Conservation (phyloP, 371 early-diverging fungal species). For the Umbelopsis sp. region DNA sequence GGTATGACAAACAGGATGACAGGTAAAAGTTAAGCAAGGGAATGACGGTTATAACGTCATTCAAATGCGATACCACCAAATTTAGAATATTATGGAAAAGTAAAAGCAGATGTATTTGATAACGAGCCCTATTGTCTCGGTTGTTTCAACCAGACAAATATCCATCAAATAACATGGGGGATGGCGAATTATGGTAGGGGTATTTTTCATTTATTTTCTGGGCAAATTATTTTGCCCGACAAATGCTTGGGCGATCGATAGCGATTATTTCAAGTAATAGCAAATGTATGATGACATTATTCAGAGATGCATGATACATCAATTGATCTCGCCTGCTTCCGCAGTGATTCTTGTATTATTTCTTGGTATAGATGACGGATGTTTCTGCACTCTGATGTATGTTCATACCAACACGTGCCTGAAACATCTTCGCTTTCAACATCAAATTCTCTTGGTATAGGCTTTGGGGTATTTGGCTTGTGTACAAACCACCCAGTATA, state of each 20-base stretch:
- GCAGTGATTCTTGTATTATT: no score
- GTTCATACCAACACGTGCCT: not conserved
- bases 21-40: no score
- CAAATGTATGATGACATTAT: no score
- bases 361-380: no score
- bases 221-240: no score
- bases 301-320: no score
- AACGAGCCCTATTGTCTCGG: not conserved
- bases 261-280: no score
- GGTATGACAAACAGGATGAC: no score
- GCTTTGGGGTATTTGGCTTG: not conserved
- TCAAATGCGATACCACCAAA: not conserved
- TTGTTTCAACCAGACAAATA: not conserved
- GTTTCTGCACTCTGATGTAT: not conserved
- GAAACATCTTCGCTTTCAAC: conserved; percentile 9
- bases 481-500: conserved; percentile 1
- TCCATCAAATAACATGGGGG: not conserved
- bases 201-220: not conserved
- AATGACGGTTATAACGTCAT: not conserved
- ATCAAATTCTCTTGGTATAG: not conserved
- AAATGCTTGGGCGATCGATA: no score
- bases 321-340: no score
- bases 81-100: not conserved
- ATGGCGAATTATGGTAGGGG: not conserved
- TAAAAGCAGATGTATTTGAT: not conserved